These are phyloP conservation scores for Xylariomycetidae sp. DNA, from an alignment of 2,329 filamentous ascomycete species.

Conservation along the genomic window DNA sequence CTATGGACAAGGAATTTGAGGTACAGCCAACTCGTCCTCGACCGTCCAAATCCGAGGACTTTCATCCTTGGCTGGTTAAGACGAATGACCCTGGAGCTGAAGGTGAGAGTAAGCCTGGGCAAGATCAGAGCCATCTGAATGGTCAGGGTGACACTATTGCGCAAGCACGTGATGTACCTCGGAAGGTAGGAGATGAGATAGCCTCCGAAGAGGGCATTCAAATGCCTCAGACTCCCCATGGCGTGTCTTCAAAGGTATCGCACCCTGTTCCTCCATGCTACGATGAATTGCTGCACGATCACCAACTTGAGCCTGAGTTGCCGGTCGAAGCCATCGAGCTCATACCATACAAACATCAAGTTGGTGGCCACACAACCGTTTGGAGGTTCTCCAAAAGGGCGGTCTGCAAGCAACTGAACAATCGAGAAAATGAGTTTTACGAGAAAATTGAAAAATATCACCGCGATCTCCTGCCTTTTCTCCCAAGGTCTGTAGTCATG, in stretches of 20 bases:
- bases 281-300: conserved; percentile 45
- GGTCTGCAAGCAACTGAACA: conserved; percentile 97
- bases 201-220: conserved; percentile 38
- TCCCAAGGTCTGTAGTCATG: conserved; percentile 62
- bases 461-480: conserved; percentile 80
- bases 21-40: conserved; percentile 25
- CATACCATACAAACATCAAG: conserved; percentile 95
- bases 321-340: conserved; percentile 89
- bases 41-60: conserved; percentile 28
- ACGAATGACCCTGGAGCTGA: conserved; percentile 44
- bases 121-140: conserved; percentile 29
- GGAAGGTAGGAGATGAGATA: conserved; percentile 32
- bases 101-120: conserved; percentile 21
- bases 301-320: conserved; percentile 44
- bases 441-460: conserved; percentile 90
- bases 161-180: conserved; percentile 25
- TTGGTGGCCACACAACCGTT: conserved; percentile 91
- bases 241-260: conserved; percentile 28
- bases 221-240: conserved; percentile 24
- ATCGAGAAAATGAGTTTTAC: conserved; percentile 97
- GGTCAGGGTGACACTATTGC: conserved; percentile 17
- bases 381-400: conserved; percentile 93
- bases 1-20: too few relatives aligned
- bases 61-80: conserved; percentile 52
- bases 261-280: conserved; percentile 36